A percentile compares a stretch with the other conserved stretches of the same genome.
These are phyloP conservation scores for Lunularia cruciata DNA, from an alignment of 225 moss, liverwort and hornwort species.

Conservation along the genomic window DNA sequence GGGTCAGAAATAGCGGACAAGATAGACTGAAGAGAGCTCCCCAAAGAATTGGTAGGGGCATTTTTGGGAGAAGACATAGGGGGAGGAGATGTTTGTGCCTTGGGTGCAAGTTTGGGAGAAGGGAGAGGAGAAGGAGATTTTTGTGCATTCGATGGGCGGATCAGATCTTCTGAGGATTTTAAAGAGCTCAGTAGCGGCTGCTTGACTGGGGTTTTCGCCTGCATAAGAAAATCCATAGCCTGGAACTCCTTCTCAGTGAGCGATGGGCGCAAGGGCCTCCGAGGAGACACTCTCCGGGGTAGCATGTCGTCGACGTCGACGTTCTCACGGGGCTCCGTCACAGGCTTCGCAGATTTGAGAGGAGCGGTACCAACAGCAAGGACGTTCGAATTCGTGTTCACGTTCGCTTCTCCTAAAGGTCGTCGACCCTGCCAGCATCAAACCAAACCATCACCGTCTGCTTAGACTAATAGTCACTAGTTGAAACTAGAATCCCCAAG, in stretches of 20 bases:
- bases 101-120: neutral
- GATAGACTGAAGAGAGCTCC: constrained; percentile 27
- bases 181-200: neutral
- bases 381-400: constrained; percentile 5
- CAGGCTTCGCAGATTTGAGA: neutral
- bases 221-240: constrained; percentile 8
- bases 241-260: constrained; percentile 29
- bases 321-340: constrained; percentile 3
- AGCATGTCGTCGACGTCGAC: constrained; percentile 23
- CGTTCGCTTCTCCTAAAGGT: constrained; percentile 14
- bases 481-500: too few relatives aligned
- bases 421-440: constrained; percentile 3
- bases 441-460: too few relatives aligned
- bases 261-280: constrained; percentile 6
- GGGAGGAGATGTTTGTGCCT: neutral
- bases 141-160: neutral
- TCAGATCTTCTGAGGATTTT: neutral
- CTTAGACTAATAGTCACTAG: too few relatives aligned
- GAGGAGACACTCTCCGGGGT: constrained; percentile 9
- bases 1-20: constrained; percentile 22
- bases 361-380: neutral
- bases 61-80: neutral
- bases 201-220: neutral
- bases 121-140: neutral
- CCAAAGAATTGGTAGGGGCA: neutral